A percentile compares a stretch with the other conserved stretches of the same genome.
phyloP scores from a whole-genome alignment of 805 yeast genomes.

The Blastobotrys chiropterorum region DNA sequence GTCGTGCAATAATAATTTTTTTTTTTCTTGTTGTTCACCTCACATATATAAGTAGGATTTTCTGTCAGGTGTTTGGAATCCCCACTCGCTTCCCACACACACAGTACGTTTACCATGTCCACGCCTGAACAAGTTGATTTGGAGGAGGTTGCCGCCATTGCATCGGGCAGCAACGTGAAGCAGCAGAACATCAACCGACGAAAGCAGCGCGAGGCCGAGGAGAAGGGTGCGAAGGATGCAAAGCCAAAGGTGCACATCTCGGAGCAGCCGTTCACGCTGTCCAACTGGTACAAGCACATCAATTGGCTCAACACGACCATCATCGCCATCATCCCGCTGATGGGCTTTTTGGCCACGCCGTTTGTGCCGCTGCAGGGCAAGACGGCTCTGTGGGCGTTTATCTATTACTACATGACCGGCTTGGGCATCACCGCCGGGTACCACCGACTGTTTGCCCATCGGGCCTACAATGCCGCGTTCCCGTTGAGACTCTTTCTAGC shows the following conservation, averaged over 20 bases:
- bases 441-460: slow-evolving; percentile 70
- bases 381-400: slow-evolving; percentile 49
- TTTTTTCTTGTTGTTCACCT: background rate
- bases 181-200: slow-evolving; percentile 26
- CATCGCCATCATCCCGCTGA: slow-evolving; percentile 50
- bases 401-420: slow-evolving; percentile 55
- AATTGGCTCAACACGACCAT: slow-evolving; percentile 66
- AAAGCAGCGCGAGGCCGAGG: slow-evolving; percentile 4
- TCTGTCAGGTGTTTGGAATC: background rate
- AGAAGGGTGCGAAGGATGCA: slow-evolving; percentile 5
- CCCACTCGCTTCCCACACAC: too few relatives aligned
- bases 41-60: background rate
- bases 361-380: slow-evolving; percentile 40
- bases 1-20: background rate
- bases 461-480: slow-evolving; percentile 43
- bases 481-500: slow-evolving; percentile 46
- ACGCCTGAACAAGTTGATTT: slow-evolving; percentile 24
- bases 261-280: slow-evolving; percentile 68
- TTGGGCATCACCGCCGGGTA: slow-evolving; percentile 78
- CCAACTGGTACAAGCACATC: slow-evolving; percentile 66
- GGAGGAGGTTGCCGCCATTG: slow-evolving; percentile 31
- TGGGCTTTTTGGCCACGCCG: slow-evolving; percentile 40
- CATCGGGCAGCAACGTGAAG: slow-evolving; percentile 28
- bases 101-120: too few relatives aligned
- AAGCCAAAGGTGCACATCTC: slow-evolving; percentile 44